Base-by-base conservation (phyloP, 768 basidiomycete species). In the Cyclocybe aegerita region DNA sequence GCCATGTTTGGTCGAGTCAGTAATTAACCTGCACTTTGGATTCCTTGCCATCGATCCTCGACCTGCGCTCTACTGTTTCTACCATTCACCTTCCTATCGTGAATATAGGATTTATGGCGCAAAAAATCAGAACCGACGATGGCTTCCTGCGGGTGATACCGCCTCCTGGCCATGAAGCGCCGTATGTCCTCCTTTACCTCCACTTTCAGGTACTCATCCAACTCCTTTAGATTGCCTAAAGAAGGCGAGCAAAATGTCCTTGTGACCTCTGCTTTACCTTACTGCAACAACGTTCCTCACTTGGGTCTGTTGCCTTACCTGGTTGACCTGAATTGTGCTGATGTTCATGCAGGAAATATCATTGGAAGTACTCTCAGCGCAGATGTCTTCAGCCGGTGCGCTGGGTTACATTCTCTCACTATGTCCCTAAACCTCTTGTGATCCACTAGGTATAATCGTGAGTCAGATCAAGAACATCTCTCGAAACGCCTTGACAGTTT, bases 271-370 rank as follows among this genome's bases (percentile, higher is more conserved):
- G 95, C 97, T 34, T 72, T 99, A 49, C 97, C 97, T 1, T 94
- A 94, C 64, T 93, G 93, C 68, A 98, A 98, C 68, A 98, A 98
- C 61, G 95, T 97, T 9, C 94, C 96, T 17, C 94, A 98, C 77
- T 81, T 97, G 39, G 94, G 95, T 84, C 64, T 59, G 79, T 69
- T 3, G 23, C 23, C 23, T 16, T n/a, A 29, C 44, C 23, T 8
- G 42, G 11, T 12, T 36, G 42, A 14, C 7, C 9, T 23, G 17
- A 23, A 16, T 1, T 14, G 6, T 35, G 31, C 39, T 42, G 42
- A 42, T 44, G 10, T 43, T 47, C 54, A 36, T 56, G 33, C 39
- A 82, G 91, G 90, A 43, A 92, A 94, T 65, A 90, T 93, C 62
- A 95, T 95, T 58, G 95, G 96, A 52, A 98, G 96, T 58, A 94